phyloP scores from a whole-genome alignment of 1,284 basidiomycete genomes.

The Cutaneotrichosporon arboriforme region DNA sequence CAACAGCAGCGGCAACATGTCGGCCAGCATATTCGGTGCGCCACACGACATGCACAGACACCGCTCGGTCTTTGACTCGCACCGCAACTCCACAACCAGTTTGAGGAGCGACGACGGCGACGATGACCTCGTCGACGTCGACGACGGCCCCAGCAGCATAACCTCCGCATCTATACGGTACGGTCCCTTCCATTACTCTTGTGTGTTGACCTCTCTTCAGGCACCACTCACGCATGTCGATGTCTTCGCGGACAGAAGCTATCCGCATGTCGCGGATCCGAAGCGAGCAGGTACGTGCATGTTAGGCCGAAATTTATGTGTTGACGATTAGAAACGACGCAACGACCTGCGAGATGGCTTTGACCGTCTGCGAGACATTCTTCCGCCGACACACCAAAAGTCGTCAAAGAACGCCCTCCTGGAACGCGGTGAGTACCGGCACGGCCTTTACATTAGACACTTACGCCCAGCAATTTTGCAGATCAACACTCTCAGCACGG shows the following conservation, averaged over 20 bases:
- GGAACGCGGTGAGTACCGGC: conserved; percentile 66
- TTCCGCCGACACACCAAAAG: conserved; percentile 79
- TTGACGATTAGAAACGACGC: conserved; percentile 65
- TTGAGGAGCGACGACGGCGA: too few relatives aligned
- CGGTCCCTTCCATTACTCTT: too few relatives aligned
- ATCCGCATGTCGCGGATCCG: conserved; percentile 31
- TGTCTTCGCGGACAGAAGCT: conserved; percentile 16
- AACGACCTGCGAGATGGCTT: conserved; percentile 83
- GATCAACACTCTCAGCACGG: not conserved
- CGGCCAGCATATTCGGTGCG: too few relatives aligned
- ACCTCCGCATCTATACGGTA: too few relatives aligned
- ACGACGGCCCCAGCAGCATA: too few relatives aligned
- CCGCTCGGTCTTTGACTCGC: too few relatives aligned
- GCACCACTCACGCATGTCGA: not conserved
- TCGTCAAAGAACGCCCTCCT: conserved; percentile 78
- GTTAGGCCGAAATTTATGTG: not conserved
- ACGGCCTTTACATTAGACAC: not conserved
- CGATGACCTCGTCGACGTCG: too few relatives aligned
- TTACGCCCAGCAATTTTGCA: not conserved
- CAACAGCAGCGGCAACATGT: not conserved
- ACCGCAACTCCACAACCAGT: too few relatives aligned
- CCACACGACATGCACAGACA: too few relatives aligned
- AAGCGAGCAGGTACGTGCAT: conserved; percentile 38
- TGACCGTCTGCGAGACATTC: conserved; percentile 72
- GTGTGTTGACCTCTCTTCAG: too few relatives aligned